A percentile compares a stretch with the other conserved stretches of the same genome.
phyloP scores from a whole-genome alignment of 176 grass and related monocot genomes.

The Carex scoparia region DNA sequence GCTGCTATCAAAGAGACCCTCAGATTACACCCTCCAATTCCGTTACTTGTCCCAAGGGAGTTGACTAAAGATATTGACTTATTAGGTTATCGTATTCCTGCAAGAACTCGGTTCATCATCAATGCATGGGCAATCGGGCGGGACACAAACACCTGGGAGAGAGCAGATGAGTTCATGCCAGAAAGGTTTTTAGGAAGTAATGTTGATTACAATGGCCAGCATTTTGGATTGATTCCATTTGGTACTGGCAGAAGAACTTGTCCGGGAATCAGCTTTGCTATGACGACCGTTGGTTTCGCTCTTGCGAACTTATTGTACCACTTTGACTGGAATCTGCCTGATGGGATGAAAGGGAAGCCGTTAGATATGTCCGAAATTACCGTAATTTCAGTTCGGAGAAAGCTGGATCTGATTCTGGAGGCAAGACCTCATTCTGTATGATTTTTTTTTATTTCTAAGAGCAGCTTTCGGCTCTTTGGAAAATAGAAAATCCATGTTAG shows the following conservation, averaged over 20 bases:
- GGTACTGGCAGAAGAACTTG: constrained; percentile 52
- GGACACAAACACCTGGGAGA: constrained; percentile 28
- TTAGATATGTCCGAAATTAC: constrained; percentile 32
- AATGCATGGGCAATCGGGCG: constrained; percentile 60
- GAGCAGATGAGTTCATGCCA: constrained; percentile 12
- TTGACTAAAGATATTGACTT: constrained; percentile 31
- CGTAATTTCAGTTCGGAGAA: background rate
- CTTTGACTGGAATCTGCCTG: constrained; percentile 43
- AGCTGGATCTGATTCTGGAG: constrained; percentile 16
- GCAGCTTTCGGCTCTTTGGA: too few relatives aligned
- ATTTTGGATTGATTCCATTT: constrained; percentile 53
- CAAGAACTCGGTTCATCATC: constrained; percentile 30
- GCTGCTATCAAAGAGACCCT: constrained; percentile 41
- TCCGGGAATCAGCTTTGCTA: constrained; percentile 31
- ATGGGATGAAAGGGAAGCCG: constrained; percentile 13
- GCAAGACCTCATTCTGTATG: constrained; percentile 16
- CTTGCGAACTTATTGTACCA: constrained; percentile 40
- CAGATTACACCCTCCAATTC: constrained; percentile 32
- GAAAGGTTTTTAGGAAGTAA: background rate
- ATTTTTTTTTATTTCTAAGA: background rate
- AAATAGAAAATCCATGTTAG: too few relatives aligned
- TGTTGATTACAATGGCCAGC: constrained; percentile 26
- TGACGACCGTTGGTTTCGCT: constrained; percentile 13
- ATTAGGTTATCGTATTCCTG: constrained; percentile 32
- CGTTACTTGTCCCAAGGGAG: constrained; percentile 27